These are phyloP conservation scores for Usnea hakonensis DNA, from an alignment of 495 filamentous ascomycete genomes.

Conservation along the genomic window DNA sequence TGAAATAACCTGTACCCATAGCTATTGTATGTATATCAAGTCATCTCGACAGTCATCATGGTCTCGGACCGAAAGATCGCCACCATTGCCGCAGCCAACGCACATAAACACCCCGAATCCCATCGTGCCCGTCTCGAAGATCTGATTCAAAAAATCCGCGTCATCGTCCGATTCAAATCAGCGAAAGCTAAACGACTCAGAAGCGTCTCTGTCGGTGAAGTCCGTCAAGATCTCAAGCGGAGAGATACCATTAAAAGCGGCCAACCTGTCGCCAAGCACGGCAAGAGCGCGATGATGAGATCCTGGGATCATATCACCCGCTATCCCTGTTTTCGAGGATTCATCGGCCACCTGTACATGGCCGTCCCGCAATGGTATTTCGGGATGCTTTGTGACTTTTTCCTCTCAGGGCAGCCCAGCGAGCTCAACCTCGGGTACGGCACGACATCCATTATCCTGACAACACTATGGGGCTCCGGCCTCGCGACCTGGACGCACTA, in stretches of 20 bases:
- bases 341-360: slow-evolving; percentile 19
- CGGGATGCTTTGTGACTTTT: slow-evolving; percentile 19
- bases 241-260: slow-evolving; percentile 4
- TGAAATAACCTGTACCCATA: neutral
- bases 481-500: slow-evolving; percentile 25
- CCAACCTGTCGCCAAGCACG: neutral
- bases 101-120: slow-evolving; percentile 15
- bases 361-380: slow-evolving; percentile 23
- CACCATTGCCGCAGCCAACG: slow-evolving; percentile 16
- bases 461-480: slow-evolving; percentile 17
- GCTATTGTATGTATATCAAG: slow-evolving; percentile 21
- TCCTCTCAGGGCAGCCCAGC: slow-evolving; percentile 23
- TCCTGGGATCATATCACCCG: slow-evolving; percentile 13
- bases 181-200: slow-evolving; percentile 5
- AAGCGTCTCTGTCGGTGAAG: slow-evolving; percentile 16
- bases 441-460: slow-evolving; percentile 20
- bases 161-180: slow-evolving; percentile 14
- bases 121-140: slow-evolving; percentile 15
- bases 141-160: slow-evolving; percentile 8
- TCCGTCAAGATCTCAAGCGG: slow-evolving; percentile 15
- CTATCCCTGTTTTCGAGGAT: slow-evolving; percentile 20
- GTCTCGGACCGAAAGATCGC: slow-evolving; percentile 16
- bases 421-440: slow-evolving; percentile 23
- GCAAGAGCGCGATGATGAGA: neutral
- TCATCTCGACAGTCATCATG: slow-evolving; percentile 20